phyloP scores from a whole-genome alignment of 805 yeast species.

The Tetrapisispora taiwanensis region DNA sequence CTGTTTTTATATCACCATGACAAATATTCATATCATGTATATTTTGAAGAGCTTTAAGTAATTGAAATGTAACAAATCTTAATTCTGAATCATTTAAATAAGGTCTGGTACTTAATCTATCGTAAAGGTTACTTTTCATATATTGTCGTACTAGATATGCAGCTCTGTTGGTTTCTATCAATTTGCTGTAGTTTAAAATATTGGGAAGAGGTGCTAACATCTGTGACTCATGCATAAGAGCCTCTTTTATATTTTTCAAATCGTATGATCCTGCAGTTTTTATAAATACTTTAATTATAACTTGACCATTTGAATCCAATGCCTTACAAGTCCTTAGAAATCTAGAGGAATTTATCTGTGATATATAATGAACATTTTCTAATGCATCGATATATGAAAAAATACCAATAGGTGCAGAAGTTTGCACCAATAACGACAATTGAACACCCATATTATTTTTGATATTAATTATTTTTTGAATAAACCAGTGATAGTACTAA shows the following conservation, averaged over 20 bases:
- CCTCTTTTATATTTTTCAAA: constrained; percentile 21
- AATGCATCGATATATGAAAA: constrained; percentile 82
- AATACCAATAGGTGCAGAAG: constrained; percentile 84
- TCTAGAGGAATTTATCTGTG: constrained; percentile 68
- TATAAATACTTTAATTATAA: constrained; percentile 72
- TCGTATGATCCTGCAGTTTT: constrained; percentile 42
- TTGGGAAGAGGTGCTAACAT: constrained; percentile 44
- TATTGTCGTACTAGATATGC: constrained; percentile 82
- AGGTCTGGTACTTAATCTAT: constrained; percentile 78
- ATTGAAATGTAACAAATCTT: constrained; percentile 74
- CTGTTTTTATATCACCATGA: constrained; percentile 91
- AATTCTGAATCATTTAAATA: constrained; percentile 74
- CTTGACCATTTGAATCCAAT: constrained; percentile 57
- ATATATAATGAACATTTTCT: constrained; percentile 62
- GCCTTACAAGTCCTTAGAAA: constrained; percentile 83
- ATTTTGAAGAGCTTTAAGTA: constrained; percentile 50
- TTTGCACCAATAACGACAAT: constrained; percentile 75
- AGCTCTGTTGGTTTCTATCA: constrained; percentile 84
- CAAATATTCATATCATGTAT: constrained; percentile 53
- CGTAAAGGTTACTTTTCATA: constrained; percentile 72
- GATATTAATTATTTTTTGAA: no score
- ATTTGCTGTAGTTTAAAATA: constrained; percentile 57
- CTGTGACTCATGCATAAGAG: constrained; percentile 27
- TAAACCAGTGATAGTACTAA: no score
- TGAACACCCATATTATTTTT: constrained; percentile 73